phyloP scores from a whole-genome alignment of 2,329 filamentous ascomycete species.

The Cladophialophora bantiana region DNA sequence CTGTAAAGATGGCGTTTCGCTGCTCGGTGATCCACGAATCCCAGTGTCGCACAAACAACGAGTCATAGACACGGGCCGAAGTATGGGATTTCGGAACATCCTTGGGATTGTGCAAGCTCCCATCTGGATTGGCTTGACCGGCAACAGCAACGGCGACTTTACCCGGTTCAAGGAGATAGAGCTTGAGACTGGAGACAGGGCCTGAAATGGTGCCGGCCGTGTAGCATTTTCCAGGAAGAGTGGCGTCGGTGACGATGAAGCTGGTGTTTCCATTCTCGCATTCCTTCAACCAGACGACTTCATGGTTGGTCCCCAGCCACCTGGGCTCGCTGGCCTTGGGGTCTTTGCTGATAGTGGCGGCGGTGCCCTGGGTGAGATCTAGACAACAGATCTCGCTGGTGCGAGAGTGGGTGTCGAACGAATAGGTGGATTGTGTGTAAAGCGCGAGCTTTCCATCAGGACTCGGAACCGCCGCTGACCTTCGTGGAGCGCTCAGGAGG shows the following conservation, averaged over 20 bases:
- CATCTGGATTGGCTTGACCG: conserved; percentile 57
- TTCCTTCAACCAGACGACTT: conserved; percentile 56
- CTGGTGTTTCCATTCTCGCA: conserved; percentile 55
- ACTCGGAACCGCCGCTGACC: conserved; percentile 55
- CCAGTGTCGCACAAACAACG: conserved; percentile 62
- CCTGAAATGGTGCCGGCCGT: conserved; percentile 55
- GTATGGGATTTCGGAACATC: conserved; percentile 55
- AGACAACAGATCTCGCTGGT: conserved; percentile 56
- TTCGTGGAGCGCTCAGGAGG: conserved; percentile 55
- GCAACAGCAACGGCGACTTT: conserved; percentile 56
- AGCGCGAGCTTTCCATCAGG: conserved; percentile 55
- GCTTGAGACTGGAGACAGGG: conserved; percentile 55
- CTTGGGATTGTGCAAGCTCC: conserved; percentile 58
- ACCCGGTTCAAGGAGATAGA: conserved; percentile 51
- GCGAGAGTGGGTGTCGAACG: conserved; percentile 57
- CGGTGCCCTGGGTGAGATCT: conserved; percentile 51
- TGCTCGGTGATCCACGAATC: conserved; percentile 59
- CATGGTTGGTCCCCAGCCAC: conserved; percentile 54
- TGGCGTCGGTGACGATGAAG: conserved; percentile 54
- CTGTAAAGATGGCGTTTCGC: conserved; percentile 59
- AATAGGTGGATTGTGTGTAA: conserved; percentile 58
- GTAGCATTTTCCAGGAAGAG: conserved; percentile 50
- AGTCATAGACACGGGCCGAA: conserved; percentile 58
- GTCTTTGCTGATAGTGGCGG: conserved; percentile 53
- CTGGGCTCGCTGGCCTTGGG: conserved; percentile 54